Conservation (phyloP, 1,284 basidiomycete species). For the Meripilus lineatus region DNA sequence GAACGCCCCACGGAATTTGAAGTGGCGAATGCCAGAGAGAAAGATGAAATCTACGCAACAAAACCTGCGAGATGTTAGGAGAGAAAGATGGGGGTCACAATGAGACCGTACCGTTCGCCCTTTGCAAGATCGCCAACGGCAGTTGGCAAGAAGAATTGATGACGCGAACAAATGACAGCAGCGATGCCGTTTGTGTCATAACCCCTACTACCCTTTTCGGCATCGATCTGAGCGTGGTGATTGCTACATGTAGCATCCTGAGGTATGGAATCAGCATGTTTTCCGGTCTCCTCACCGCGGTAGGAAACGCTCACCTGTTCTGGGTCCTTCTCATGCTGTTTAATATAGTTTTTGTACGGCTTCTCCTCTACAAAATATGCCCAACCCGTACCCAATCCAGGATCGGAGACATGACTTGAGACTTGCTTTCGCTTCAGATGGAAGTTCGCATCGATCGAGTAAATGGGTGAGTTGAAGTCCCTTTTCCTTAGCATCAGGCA, state of each 20-base stretch:
- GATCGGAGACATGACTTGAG: too few relatives aligned
- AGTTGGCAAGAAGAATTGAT: conserved; percentile 8
- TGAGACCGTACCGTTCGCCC: conserved; percentile 14
- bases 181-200: conserved; percentile 10
- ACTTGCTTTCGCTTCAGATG: background rate
- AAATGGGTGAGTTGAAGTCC: conserved; percentile 18
- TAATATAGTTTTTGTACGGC: too few relatives aligned
- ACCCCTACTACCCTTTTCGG: conserved; percentile 2
- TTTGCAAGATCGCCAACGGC: conserved; percentile 16
- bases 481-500: conserved; percentile 13
- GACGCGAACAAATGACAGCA: conserved; percentile 11
- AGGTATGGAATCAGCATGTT: background rate
- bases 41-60: too few relatives aligned
- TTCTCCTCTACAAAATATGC: too few relatives aligned
- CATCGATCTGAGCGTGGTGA: background rate
- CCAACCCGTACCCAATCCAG: too few relatives aligned
- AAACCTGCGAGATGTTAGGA: too few relatives aligned
- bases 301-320: too few relatives aligned
- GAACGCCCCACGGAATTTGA: too few relatives aligned
- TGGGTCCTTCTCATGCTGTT: too few relatives aligned
- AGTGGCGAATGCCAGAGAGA: too few relatives aligned
- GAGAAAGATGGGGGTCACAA: too few relatives aligned
- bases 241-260: background rate
- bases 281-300: too few relatives aligned
- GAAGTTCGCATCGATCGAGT: conserved; percentile 27